Evolutionary conservation across 768 basidiomycete species (phyloP), one percentile per base, ranked within the genome.

Genomic region (Phylloporus arenicola): DNA sequence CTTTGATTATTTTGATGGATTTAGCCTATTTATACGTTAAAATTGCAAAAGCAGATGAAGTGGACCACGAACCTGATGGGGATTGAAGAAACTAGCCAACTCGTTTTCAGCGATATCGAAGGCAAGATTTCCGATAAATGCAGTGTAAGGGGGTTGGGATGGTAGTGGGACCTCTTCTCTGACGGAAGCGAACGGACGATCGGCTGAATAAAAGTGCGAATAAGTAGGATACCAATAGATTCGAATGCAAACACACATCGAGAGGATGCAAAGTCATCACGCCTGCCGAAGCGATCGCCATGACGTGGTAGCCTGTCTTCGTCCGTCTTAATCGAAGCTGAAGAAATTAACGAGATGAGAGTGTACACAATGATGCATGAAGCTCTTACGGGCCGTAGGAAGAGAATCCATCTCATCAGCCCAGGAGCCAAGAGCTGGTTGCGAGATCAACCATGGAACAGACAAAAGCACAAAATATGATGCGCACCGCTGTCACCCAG

Each of bases 111-210:
- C 83, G 51, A 92, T 80, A 71, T 98, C 96, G 55, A 97, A 99
- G 6, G 92, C 79, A 31, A 99, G 75, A 71, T 98, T 99, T 47
- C 95, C 96, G 58, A 98, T 78, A 62, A 92, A 98, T n/a, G 90
- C 93, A 24, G 93, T 98, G 72, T 83, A 99, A 4, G 96, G 96
- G 12, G 96, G 91, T 48, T 82, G 81, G 40, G 89, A 88, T 13
- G 96, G 96, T n/a, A 98, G 70, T n/a, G 95, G 93, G 17, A 98
- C 74, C 65, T 98, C 94, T 64, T 95, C 93, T 50, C 92, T 81
- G 41, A 80, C 78, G 55, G 86, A 77, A 17, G 61, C 64, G 48
- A 75, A 74, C 44, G 70, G 67, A 70, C 86, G 75, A 72, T 88
- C 78, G 56, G 72, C 83, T 80, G 53, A 20, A 50, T 0, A 62